Evolutionary conservation across 768 basidiomycete species (phyloP).

Genomic region (Suillus fuscotomentosus): DNA sequence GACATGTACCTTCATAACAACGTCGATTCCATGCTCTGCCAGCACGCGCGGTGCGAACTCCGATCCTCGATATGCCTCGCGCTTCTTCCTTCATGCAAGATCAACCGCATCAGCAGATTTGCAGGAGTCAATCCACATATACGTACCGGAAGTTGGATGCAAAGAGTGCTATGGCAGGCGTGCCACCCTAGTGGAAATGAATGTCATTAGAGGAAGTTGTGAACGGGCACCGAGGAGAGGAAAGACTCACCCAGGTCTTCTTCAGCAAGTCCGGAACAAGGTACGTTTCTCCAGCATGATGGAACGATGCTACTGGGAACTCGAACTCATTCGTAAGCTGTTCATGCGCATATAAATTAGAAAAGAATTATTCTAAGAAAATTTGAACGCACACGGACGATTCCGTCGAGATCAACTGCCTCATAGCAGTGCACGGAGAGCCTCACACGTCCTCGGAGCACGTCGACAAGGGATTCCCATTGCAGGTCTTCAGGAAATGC

Average conservation of each 20-base stretch:
- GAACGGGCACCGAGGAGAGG: constrained; percentile 1
- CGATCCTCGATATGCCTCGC: constrained; percentile 78
- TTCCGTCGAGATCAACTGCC: constrained; percentile 70
- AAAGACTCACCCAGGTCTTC: constrained; percentile 51
- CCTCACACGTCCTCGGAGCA: constrained; percentile 75
- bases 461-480: constrained; percentile 79
- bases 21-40: constrained; percentile 60
- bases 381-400: constrained; percentile 51
- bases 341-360: not conserved
- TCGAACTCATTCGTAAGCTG: constrained; percentile 84
- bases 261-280: constrained; percentile 78
- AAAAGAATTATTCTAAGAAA: not conserved
- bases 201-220: not conserved
- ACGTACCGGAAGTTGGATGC: constrained; percentile 46
- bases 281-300: constrained; percentile 81
- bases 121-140: not conserved
- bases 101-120: not conserved
- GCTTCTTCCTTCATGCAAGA: constrained; percentile 53
- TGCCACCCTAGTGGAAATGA: constrained; percentile 42
- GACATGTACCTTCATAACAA: constrained; percentile 67
- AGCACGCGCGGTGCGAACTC: constrained; percentile 81
- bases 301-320: constrained; percentile 75
- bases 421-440: constrained; percentile 38
- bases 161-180: constrained; percentile 80
- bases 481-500: constrained; percentile 60